A percentile compares a stretch with the other conserved stretches of the same genome.
Conservation (phyloP, 441 rosid genomes). For the Erodium trifolium region DNA sequence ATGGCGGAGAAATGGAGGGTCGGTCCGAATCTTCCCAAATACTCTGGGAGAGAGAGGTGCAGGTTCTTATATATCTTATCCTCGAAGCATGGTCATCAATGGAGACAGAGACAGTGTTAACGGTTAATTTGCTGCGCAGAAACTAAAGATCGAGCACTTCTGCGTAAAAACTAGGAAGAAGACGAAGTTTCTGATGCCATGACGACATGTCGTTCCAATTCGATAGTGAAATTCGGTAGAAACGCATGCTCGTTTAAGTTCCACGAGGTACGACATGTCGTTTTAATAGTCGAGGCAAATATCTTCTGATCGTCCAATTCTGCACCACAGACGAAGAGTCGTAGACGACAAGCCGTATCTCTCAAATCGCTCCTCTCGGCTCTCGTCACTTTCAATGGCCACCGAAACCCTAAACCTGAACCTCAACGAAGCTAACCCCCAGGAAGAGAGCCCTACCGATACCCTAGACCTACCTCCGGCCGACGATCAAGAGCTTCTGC, state of each 20-base stretch:
- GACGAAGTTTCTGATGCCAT: neutral
- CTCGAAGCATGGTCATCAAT: neutral
- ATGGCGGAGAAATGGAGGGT: slow-evolving; percentile 19
- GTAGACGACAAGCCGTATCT: too few relatives aligned
- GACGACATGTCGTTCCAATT: neutral
- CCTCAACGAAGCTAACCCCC: slow-evolving; percentile 11
- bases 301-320: neutral
- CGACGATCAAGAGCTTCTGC: neutral
- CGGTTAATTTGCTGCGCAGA: slow-evolving; percentile 6
- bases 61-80: neutral
- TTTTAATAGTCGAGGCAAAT: neutral
- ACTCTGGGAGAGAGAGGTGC: neutral
- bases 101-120: neutral
- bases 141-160: neutral
- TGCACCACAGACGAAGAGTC: too few relatives aligned
- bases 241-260: neutral
- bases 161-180: neutral
- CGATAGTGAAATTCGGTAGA: neutral
- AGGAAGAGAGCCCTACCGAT: neutral
- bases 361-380: neutral
- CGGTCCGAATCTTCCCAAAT: neutral
- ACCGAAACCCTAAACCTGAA: slow-evolving; percentile 3
- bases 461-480: slow-evolving; percentile 8
- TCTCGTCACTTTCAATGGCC: slow-evolving; percentile 8
- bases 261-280: neutral